Base-by-base conservation (phyloP, 164 flowering plant species). In the Chloranthus sessilifolius region DNA sequence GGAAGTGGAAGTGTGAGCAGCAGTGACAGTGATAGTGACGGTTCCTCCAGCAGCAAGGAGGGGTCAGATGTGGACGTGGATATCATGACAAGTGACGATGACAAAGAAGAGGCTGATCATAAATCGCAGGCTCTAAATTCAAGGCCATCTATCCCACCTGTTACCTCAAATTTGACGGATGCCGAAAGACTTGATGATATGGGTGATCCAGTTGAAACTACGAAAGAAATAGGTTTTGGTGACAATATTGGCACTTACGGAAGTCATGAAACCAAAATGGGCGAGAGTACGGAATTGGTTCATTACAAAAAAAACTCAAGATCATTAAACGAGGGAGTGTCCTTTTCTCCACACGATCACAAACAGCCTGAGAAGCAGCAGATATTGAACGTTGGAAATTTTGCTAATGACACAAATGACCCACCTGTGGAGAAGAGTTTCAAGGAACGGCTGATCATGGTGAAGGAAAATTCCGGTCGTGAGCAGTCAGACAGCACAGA, bases 11-110 rank as follows among this genome's bases (percentile, higher is more conserved):
- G 85, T 59, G 83, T 75, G 26, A 83, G 88, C 66, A 79, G 87
- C 66, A 92, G 95, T 62, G 95, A 84, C 48, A 89, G 92, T 67
- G 97, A 86, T 36, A 81, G 83, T 63, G 99, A 88, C 73, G 81
- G 72, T 45, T 77, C 95, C 55, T 74, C 86, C 37, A 84, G 81
- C 65, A 85, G 95, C 70, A 82, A 87, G 70, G 82, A 89, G 69
- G 92, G 79, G 4, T 85, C 96, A 52, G 99, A 94, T 64, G 91
- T 73, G 68, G 96, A 94, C 52, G 92, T 94, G 31, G 92, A 94
- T 67, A 94, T 94, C 15, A 79, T 89, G 79, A 63, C 75, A 20
- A 75, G 88, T 62, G 97, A 85, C 40, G 96, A 81, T 74, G 95
- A 88, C 36, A 83, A 79, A 68, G 83, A 45, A 27, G 67, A 77